Percentiles rank a stretch among this genome's conserved stretches.
Conservation (phyloP, 202 grass and related monocot species). For the Zoysia matrella region DNA sequence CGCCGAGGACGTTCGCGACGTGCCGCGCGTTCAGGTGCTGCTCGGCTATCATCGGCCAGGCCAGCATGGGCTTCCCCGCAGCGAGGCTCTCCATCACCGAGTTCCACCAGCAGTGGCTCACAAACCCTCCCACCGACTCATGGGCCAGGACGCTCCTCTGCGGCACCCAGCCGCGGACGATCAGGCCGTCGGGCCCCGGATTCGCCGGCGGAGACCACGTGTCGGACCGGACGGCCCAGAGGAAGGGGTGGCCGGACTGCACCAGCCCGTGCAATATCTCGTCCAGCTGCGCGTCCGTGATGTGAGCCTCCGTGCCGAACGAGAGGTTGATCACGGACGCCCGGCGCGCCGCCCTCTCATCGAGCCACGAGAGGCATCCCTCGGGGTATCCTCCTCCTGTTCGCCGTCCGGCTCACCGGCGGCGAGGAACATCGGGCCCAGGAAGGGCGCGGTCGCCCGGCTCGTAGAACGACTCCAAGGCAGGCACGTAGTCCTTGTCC, state of each 20-base stretch:
- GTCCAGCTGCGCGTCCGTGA: no score
- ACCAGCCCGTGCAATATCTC: no score
- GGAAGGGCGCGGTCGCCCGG: constrained; percentile 51
- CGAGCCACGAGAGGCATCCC: constrained; percentile 70
- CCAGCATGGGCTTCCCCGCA: constrained; percentile 62
- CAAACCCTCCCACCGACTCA: background rate
- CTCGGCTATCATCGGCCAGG: constrained; percentile 72
- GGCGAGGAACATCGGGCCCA: constrained; percentile 57
- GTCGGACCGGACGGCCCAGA: no score
- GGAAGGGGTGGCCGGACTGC: no score
- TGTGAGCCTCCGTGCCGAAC: constrained; percentile 39
- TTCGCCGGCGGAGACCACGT: no score
- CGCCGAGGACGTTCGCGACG: constrained; percentile 55
- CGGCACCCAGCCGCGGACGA: no score
- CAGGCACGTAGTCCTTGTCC: constrained; percentile 54
- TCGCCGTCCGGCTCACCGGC: background rate
- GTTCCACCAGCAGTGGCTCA: constrained; percentile 89
- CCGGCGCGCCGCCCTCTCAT: constrained; percentile 17
- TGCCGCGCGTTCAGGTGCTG: constrained; percentile 68
- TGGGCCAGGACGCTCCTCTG: no score
- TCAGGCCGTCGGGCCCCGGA: no score
- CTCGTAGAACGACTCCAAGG: constrained; percentile 53
- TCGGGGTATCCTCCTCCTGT: constrained; percentile 47
- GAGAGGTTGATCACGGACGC: constrained; percentile 66
- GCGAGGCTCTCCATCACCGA: constrained; percentile 69